These are phyloP conservation scores for Xylaria hypoxylon DNA, from an alignment of 2,329 filamentous ascomycete genomes.

Conservation along the genomic window DNA sequence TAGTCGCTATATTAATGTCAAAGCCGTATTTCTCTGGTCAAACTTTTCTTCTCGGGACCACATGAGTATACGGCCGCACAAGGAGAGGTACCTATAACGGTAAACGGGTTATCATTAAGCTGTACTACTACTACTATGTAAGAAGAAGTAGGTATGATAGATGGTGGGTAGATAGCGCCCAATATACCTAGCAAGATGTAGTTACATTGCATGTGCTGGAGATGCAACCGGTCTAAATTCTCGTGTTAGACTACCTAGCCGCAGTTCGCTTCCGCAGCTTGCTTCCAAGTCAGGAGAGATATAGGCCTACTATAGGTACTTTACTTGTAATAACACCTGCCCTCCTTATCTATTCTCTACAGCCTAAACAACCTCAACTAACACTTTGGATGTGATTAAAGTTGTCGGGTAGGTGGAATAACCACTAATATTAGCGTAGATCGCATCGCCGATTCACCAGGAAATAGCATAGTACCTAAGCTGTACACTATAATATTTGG, in stretches of 20 bases:
- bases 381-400: neutral
- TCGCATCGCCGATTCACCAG: constrained; percentile 10
- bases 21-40: too few relatives aligned
- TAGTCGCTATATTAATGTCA: too few relatives aligned
- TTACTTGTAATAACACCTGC: neutral
- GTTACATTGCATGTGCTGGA: constrained; percentile 32
- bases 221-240: constrained; percentile 28
- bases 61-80: too few relatives aligned
- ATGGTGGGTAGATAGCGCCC: neutral
- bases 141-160: too few relatives aligned
- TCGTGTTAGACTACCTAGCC: constrained; percentile 31
- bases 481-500: constrained; percentile 2
- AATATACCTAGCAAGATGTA: constrained; percentile 19
- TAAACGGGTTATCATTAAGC: neutral
- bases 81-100: too few relatives aligned
- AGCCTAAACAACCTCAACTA: constrained; percentile 11
- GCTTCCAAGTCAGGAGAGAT: constrained; percentile 11
- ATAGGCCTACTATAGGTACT: too few relatives aligned
- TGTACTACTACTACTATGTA: too few relatives aligned
- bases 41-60: too few relatives aligned
- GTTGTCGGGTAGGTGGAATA: neutral
- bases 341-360: constrained; percentile 3
- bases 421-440: neutral
- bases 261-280: constrained; percentile 24
- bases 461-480: neutral